Conservation (phyloP, 2,329 filamentous ascomycete species). For the Albifimbria verrucaria region DNA sequence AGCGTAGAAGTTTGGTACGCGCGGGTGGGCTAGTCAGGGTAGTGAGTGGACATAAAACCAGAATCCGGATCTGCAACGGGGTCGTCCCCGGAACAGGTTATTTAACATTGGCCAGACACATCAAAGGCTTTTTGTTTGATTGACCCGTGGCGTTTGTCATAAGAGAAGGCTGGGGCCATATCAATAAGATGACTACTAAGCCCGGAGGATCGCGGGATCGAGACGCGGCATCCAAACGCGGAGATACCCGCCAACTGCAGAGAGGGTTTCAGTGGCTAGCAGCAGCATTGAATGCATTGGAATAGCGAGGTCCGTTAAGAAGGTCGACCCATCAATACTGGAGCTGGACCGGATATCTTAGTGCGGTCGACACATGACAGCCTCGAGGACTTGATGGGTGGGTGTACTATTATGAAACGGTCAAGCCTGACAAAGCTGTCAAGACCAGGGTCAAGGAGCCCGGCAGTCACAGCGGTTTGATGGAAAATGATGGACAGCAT, state of each 20-base stretch:
- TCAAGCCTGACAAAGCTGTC: too few relatives aligned
- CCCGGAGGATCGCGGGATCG: background rate
- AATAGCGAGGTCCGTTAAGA: too few relatives aligned
- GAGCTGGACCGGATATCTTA: too few relatives aligned
- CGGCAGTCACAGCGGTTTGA: background rate
- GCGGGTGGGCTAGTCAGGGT: constrained; percentile 3
- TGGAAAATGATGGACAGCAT: background rate
- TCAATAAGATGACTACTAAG: background rate
- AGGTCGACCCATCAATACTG: too few relatives aligned
- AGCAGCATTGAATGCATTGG: too few relatives aligned
- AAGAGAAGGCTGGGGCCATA: background rate
- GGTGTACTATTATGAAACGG: too few relatives aligned
- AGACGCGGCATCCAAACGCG: background rate
- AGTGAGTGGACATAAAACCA: background rate
- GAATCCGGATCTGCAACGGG: background rate
- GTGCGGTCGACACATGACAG: too few relatives aligned
- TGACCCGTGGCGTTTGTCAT: background rate
- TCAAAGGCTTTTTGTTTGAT: background rate
- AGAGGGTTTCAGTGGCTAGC: too few relatives aligned
- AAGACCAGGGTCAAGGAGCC: too few relatives aligned
- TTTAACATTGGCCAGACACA: background rate
- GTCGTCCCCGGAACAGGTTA: background rate
- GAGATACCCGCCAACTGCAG: background rate
- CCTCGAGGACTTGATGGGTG: too few relatives aligned
- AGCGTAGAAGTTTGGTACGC: constrained; percentile 2